Evolutionary conservation across 2,329 filamentous ascomycete genomes (phyloP), one percentile per base, ranked within the genome.

Genomic region (Epichloe amarillans): DNA sequence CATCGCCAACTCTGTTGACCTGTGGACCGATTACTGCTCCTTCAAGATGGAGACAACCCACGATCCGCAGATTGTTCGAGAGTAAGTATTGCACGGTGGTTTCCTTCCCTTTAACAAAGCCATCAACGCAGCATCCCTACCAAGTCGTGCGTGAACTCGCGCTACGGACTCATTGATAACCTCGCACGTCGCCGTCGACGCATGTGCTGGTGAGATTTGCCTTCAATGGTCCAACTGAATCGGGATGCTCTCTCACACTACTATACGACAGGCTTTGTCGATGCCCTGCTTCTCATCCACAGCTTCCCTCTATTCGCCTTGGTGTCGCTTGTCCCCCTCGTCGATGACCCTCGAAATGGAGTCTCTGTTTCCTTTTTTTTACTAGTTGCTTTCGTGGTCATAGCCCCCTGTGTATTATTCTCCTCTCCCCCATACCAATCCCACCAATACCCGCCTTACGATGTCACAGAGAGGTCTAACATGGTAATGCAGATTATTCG

Each of bases 41-140:
- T 97, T 97, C 80, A 97, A 97, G 69, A 89, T 93, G 72, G 89
- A 97, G 67, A 97, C 93, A 52, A 93, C 87, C 60, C 93, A 98
- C 72, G 89, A 95, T 66, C 80, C 88, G 62, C 87, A 94, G 66
- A 79, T 94, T 69, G 94, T 96, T 73, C 84, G 93, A 95, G 93
- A 97, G 93, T 98, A 95, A 97, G 93, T 97, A 79, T 73, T 70
- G 55, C 57, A 60, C 65, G 69, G 71, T 72, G 74, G 75, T 55
- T 82, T 83, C 82, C 76, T 76, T 83, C 76, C 76, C 81, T 77
- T 73, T 79, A 75, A 83, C 79, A 72, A 71, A 70, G 70, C 66
- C 62, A 64, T 64, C 65, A 66, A 66, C 69, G 68, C 69, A 68
- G 66, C 67, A 64, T 67, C 62, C 62, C 66, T 62, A 46, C 62